phyloP scores from a whole-genome alignment of 768 basidiomycete genomes.

The Collybiopsis luxurians region DNA sequence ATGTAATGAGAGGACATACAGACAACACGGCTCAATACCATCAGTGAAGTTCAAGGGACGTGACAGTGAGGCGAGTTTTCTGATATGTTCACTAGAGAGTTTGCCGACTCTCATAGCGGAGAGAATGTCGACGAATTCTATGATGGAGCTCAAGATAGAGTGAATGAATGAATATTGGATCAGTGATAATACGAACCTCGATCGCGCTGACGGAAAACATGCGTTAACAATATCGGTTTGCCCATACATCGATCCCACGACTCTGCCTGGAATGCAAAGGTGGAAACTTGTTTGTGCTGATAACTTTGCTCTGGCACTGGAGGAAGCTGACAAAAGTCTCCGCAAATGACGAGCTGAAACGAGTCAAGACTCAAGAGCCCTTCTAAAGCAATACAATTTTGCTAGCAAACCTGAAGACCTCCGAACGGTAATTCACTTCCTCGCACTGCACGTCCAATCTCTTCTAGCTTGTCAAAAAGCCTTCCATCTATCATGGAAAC shows the following conservation, averaged over 20 bases:
- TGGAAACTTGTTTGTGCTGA: slow-evolving; percentile 39
- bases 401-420: slow-evolving; percentile 53
- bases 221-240: slow-evolving; percentile 43
- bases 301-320: slow-evolving; percentile 53
- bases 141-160: neutral
- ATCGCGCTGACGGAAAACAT: slow-evolving; percentile 75
- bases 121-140: slow-evolving; percentile 51
- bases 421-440: slow-evolving; percentile 51
- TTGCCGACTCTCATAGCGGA: slow-evolving; percentile 83
- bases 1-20: slow-evolving; percentile 42
- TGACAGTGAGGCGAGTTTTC: slow-evolving; percentile 50
- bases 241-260: slow-evolving; percentile 57
- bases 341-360: slow-evolving; percentile 61
- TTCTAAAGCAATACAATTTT: neutral
- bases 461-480: slow-evolving; percentile 67
- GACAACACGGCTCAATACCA: slow-evolving; percentile 75
- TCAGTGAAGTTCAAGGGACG: slow-evolving; percentile 62
- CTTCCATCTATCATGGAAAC: slow-evolving; percentile 78
- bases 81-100: slow-evolving; percentile 51
- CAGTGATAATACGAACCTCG: slow-evolving; percentile 26
- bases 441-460: slow-evolving; percentile 40
- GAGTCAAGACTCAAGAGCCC: neutral
- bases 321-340: slow-evolving; percentile 82
- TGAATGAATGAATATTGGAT: neutral
- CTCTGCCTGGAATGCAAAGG: slow-evolving; percentile 65